Evolutionary conservation across 768 basidiomycete genomes (phyloP), one percentile per base, ranked within the genome.

Genomic region (Coprinopsis sp.): DNA sequence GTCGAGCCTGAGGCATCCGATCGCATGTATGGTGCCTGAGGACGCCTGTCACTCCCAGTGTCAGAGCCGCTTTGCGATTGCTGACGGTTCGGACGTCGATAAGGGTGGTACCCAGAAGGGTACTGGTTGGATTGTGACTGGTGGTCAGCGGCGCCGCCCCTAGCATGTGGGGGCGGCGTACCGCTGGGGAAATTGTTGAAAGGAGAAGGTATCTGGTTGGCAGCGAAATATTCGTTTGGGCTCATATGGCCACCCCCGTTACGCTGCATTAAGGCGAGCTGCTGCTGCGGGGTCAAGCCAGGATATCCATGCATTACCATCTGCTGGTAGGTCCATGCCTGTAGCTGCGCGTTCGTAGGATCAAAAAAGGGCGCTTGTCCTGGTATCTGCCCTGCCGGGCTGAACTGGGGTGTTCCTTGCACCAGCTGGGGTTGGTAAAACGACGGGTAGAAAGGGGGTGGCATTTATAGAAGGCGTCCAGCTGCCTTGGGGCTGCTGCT

Each of bases 261-360:
- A 30, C 76, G 72, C 57, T 75, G 76, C 34, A 66, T 63, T 38
- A n/a, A n/a, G 61, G 62, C 31, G 58, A 66, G 22, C n/a, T 67
- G 63, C 41, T 73, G 73, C 57, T 73, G 64, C 52, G 70, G 72
- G 54, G 78, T 70, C n/a, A 72, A 67, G 50, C 55, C 63, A 24
- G 63, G 61, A 57, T 72, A 75, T 37, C 67, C 70, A 37, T 79
- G 78, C 54, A 80, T 85, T 81, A 91, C 82, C 88, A 91, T 90
- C 58, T 91, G 88, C 65, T 90, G 88, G 67, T 91, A 91, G 29
- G 88, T 86, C 88, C 89, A 91, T 63, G 87, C 86, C 3, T 87
- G 79, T 46, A 88, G 78, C 53, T 84, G 85, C 43, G 84, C 84
- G 53, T 84, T 81, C 10, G 78, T 65, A 12, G 84, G 85, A 64